Evolutionary conservation across 2,329 filamentous ascomycete genomes (phyloP), one percentile per base, ranked within the genome.

Genomic region (Saccharata proteae): DNA sequence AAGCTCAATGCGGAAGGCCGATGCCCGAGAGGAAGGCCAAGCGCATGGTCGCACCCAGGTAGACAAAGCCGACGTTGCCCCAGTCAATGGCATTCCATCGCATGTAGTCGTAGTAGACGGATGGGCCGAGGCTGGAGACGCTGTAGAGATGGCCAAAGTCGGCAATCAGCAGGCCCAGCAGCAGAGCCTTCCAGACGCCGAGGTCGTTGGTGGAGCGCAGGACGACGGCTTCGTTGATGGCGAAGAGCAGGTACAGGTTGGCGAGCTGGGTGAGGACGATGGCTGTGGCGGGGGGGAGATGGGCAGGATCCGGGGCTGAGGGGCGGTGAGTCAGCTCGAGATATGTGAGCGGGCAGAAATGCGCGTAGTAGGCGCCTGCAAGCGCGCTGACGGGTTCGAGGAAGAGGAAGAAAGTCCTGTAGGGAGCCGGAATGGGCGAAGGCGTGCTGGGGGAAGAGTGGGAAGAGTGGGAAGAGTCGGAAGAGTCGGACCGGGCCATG

Each of bases 241-340:
- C 73, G 53, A 86, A 82, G 36, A 81, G 69, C 22, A 86, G 54
- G 57, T 86, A 88, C 39, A 86, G 62, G 54, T 84, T 86, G 25
- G 77, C 78, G 18, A 88, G 68, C 57, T 88, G 81, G 12, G 74
- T 73, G 44, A 86, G 62, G 23, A 74, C 73, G 36, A 85, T 71
- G 7, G 71, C 68, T 1, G 77, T 79, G 23, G 65, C 67, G 20
- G 68, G 57, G 2, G 78, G 71, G 5, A 77, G 52, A 15, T 46
- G 46, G 31, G 35, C 54, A 36, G 67, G 55, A 3, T 67, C 61
- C 6, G 71, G 67, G 3, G 61, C 44, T 13, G 31, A 33, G 7
- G 31, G 13, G 16, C 67, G 59, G 47, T 80, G 61, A 3, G 78
- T 82, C 30, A 83, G 61, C 5, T 57, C 38, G 18, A 86, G 70